These are phyloP conservation scores for Cytauxzoon felis DNA, from an alignment of 169 alveolate genomes.

Conservation along the genomic window DNA sequence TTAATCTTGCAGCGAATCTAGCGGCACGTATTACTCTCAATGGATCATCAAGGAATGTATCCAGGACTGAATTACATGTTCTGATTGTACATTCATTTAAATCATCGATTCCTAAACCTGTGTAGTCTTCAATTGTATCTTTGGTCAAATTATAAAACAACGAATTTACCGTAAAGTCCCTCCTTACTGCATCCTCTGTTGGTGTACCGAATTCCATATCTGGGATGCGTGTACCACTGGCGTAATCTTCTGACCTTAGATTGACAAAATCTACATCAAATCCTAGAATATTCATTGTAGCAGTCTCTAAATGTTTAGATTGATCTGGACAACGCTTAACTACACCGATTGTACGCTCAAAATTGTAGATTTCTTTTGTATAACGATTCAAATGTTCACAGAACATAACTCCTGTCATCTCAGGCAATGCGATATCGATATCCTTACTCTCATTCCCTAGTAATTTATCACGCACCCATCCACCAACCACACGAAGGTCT, in stretches of 20 bases:
- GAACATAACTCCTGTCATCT: constrained; percentile 87
- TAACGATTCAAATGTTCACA: constrained; percentile 67
- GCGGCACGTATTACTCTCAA: constrained; percentile 94
- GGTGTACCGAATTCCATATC: constrained; percentile 90
- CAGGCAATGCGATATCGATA: constrained; percentile 96
- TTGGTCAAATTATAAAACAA: constrained; percentile 92
- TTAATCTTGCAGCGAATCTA: constrained; percentile 78
- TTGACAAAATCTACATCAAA: constrained; percentile 93
- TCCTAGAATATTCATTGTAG: constrained; percentile 85
- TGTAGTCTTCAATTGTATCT: constrained; percentile 92
- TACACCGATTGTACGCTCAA: constrained; percentile 82
- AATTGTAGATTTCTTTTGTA: constrained; percentile 70
- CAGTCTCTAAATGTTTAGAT: constrained; percentile 96
- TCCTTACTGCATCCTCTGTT: constrained; percentile 92
- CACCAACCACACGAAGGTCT: constrained; percentile 96
- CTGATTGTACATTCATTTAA: constrained; percentile 85
- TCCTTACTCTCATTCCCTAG: constrained; percentile 78
- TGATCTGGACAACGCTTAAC: constrained; percentile 91
- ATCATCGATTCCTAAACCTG: constrained; percentile 88
- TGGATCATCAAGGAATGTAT: constrained; percentile 97
- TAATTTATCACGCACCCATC: constrained; percentile 98
- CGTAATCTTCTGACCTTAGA: constrained; percentile 92
- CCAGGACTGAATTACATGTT: constrained; percentile 89
- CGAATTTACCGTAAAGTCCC: constrained; percentile 97
- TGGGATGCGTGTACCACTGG: constrained; percentile 91